A percentile compares a stretch with the other conserved stretches of the same genome.
Conservation (phyloP, 2,329 filamentous ascomycete genomes). For the Leptographium lundbergii region DNA sequence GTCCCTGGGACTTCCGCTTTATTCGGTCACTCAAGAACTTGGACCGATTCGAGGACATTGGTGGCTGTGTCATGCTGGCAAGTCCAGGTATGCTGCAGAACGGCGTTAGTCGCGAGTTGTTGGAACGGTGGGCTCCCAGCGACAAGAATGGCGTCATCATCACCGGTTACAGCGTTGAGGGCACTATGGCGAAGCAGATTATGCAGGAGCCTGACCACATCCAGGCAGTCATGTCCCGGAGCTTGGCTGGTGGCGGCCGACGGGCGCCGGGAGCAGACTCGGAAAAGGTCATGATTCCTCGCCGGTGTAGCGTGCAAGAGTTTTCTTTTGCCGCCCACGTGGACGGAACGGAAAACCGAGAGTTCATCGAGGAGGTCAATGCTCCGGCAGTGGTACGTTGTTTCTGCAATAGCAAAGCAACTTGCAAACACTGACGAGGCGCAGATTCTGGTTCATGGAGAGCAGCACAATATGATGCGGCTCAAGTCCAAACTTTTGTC, state of each 20-base stretch:
- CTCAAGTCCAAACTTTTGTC: slow-evolving; percentile 88
- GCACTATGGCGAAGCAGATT: slow-evolving; percentile 94
- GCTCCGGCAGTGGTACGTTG: slow-evolving; percentile 74
- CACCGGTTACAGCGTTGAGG: slow-evolving; percentile 95
- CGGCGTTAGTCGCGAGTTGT: slow-evolving; percentile 79
- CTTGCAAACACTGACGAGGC: slow-evolving; percentile 6
- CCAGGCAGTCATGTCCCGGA: slow-evolving; percentile 78
- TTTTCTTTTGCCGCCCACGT: slow-evolving; percentile 95
- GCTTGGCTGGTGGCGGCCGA: slow-evolving; percentile 45
- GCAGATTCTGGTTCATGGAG: slow-evolving; percentile 89
- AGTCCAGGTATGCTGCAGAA: slow-evolving; percentile 98
- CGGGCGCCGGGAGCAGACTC: slow-evolving; percentile 53
- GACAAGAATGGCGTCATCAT: slow-evolving; percentile 97
- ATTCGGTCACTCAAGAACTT: slow-evolving; percentile 86
- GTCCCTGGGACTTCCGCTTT: slow-evolving; percentile 94
- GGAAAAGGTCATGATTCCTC: slow-evolving; percentile 85
- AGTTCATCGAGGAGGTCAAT: slow-evolving; percentile 89
- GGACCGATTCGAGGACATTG: slow-evolving; percentile 91
- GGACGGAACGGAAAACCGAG: slow-evolving; percentile 86
- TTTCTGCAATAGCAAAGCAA: neutral
- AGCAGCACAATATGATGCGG: slow-evolving; percentile 96
- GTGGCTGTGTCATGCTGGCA: slow-evolving; percentile 91
- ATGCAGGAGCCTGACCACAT: slow-evolving; percentile 93
- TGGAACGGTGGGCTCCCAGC: slow-evolving; percentile 93
- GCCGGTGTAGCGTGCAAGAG: slow-evolving; percentile 86